These are phyloP conservation scores for Boletus sp. DNA, from an alignment of 768 basidiomycete genomes.

Conservation along the genomic window DNA sequence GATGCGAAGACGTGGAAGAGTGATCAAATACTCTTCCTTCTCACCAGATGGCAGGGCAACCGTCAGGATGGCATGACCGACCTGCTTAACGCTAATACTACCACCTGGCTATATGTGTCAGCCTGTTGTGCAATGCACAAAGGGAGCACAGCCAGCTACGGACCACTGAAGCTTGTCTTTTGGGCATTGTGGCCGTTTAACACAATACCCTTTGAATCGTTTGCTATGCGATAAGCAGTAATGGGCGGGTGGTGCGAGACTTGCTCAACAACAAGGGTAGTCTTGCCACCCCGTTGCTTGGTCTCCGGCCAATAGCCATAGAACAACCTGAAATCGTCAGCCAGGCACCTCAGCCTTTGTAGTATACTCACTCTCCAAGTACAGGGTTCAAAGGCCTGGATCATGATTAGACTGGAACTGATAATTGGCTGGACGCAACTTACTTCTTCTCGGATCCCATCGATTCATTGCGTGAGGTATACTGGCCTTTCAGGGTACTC, in stretches of 20 bases:
- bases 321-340: conserved; percentile 56
- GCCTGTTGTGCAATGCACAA: background rate
- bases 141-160: conserved; percentile 13
- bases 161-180: conserved; percentile 90
- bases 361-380: conserved; percentile 74
- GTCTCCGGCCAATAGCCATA: conserved; percentile 85
- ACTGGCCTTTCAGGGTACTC: conserved; percentile 94
- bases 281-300: conserved; percentile 68
- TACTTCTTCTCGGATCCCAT: conserved; percentile 98
- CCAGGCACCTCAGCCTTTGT: background rate
- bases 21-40: conserved; percentile 80
- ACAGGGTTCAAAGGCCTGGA: conserved; percentile 91
- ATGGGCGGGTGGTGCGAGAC: conserved; percentile 95
- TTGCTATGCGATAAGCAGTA: conserved; percentile 86
- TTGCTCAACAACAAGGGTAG: conserved; percentile 85
- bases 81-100: conserved; percentile 86
- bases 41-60: conserved; percentile 57
- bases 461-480: conserved; percentile 91
- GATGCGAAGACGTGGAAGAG: conserved; percentile 87
- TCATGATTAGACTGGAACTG: conserved; percentile 11
- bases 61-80: conserved; percentile 87
- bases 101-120: conserved; percentile 42
- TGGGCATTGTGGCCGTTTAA: conserved; percentile 90
- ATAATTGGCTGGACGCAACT: conserved; percentile 21
- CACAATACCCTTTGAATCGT: conserved; percentile 69